These are phyloP conservation scores for Chlorella ohadii DNA, from an alignment of 139 green algal genomes.

Conservation along the genomic window DNA sequence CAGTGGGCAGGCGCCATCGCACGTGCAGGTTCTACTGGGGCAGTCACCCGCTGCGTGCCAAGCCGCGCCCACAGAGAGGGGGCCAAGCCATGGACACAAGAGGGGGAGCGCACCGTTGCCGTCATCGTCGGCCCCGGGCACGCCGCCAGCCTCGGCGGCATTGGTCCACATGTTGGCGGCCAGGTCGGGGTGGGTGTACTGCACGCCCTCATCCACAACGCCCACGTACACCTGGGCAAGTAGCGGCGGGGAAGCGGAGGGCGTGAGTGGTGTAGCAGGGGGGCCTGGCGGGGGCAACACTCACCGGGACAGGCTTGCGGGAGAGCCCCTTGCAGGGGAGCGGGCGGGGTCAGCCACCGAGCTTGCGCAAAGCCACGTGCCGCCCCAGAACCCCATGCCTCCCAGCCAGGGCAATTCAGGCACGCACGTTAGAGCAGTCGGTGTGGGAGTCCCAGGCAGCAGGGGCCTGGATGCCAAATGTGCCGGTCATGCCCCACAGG, in stretches of 20 bases:
- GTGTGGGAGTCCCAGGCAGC: not conserved
- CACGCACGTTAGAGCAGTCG: not conserved
- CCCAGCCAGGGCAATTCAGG: not conserved
- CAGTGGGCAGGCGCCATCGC: not conserved
- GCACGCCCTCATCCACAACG: constrained; percentile 70
- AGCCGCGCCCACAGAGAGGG: no score
- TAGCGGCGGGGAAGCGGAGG: no score
- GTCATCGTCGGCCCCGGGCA: constrained; percentile 72
- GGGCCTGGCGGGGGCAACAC: no score
- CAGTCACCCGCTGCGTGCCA: no score
- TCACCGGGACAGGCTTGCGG: no score
- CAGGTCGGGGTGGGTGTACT: constrained; percentile 72
- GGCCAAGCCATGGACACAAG: no score
- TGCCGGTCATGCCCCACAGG: constrained; percentile 3
- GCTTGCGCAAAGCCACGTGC: no score
- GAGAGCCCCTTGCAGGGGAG: not conserved
- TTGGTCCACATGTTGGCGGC: constrained; percentile 70
- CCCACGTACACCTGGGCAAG: constrained; percentile 55
- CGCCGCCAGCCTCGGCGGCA: constrained; percentile 55
- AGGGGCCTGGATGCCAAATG: not conserved
- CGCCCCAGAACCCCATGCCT: not conserved
- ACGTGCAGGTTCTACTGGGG: not conserved
- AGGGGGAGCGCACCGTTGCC: constrained; percentile 52
- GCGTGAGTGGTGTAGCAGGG: not conserved
- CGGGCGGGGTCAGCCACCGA: not conserved